Base-by-base conservation (phyloP, 352 stramenopile species). In the Pythium vanterpoolii region DNA sequence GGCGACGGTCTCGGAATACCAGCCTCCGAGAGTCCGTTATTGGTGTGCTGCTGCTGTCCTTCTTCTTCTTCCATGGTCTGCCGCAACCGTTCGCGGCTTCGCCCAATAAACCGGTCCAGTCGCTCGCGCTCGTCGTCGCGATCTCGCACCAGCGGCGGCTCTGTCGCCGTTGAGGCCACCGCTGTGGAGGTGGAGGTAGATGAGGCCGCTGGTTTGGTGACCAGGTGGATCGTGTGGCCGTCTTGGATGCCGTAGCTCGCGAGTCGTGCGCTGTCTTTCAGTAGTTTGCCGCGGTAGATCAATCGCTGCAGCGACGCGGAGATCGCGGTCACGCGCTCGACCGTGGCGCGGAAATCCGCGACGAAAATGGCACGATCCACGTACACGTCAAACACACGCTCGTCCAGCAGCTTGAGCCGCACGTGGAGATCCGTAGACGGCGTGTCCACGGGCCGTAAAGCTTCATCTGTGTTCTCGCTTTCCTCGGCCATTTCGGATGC, bases 221-320 rank as follows among this genome's bases (percentile, higher is more conserved):
- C 87, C 42, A 97, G 69, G 50, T 98, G 92, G 26, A 98, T 71
- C n/a, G 82, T 97, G 60, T 97, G 90, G 11, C 90, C 91, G 51
- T 96, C 77, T 66, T 97, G 86, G n/a, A 98, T 76, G 27, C 89
- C 83, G 61, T 98, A 98, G 18, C 64, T 72, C 24, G 71, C 67
- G 23, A 97, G 64, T 31, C 54, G 31, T 1, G 77, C 62, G 7
- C 75, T 82, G 66, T 98, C 91, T 46, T 90, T 89, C 18, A 98
- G 68, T 28, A 97, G 43, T 51, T 95, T 96, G 27, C 76, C 91
- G 31, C 90, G 84, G 60, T 97, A 98, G 64, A 98, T 98, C n/a
- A 98, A 77, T 0, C 91, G 84, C 69, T 97, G 91, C 21, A 83
- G 68, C 9, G 84, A 47, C 16, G 66, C 67, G 0, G 81, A 79